phyloP scores from a whole-genome alignment of 176 grass and related monocot genomes.

The Areca catechu region DNA sequence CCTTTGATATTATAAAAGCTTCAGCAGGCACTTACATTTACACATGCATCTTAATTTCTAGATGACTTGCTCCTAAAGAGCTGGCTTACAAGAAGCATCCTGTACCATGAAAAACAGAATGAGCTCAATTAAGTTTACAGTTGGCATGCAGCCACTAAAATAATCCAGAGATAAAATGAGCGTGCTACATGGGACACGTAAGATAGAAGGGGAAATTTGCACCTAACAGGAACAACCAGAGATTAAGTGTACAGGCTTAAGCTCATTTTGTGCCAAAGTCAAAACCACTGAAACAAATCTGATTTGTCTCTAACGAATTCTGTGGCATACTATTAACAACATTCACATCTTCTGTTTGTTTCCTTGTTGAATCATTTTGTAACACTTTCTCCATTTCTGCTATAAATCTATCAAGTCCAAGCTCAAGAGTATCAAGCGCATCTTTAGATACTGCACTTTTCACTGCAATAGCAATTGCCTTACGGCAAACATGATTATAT shows the following conservation, averaged over 20 bases:
- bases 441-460: constrained; percentile 29
- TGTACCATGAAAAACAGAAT: too few relatives aligned
- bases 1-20: too few relatives aligned
- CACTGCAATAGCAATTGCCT: constrained; percentile 22
- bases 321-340: constrained; percentile 16
- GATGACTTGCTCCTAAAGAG: too few relatives aligned
- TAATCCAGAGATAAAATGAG: too few relatives aligned
- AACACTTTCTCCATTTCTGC: constrained; percentile 33
- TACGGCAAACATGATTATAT: constrained; percentile 24
- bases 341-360: constrained; percentile 14
- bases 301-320: constrained; percentile 19
- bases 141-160: too few relatives aligned
- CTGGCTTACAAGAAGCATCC: too few relatives aligned
- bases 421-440: constrained; percentile 27
- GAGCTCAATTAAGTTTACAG: too few relatives aligned
- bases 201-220: too few relatives aligned
- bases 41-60: too few relatives aligned
- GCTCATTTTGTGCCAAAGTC: constrained; percentile 24
- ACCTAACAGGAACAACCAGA: too few relatives aligned
- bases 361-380: constrained; percentile 14
- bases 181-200: too few relatives aligned
- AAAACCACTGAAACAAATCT: constrained; percentile 29
- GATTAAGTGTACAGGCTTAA: background rate
- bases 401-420: constrained; percentile 31
- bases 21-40: too few relatives aligned